A percentile compares a stretch with the other conserved stretches of the same genome.
Evolutionary conservation across 805 yeast species (phyloP).

Genomic region (Kregervanrija pseudodelftensis): DNA sequence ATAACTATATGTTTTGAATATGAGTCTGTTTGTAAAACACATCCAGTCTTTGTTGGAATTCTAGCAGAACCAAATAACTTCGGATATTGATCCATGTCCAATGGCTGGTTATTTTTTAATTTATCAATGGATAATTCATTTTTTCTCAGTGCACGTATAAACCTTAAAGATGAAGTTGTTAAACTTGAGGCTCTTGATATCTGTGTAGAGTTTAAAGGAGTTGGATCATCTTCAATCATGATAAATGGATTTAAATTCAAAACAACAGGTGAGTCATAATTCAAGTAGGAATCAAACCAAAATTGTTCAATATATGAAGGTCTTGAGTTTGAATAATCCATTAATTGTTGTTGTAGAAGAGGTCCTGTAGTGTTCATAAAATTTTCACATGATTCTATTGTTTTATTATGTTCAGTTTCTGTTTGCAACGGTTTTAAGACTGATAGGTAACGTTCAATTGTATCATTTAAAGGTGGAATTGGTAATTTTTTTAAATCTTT

Average conservation of each 20-base stretch:
- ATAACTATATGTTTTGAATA: conserved; percentile 77
- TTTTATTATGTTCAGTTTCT: conserved; percentile 55
- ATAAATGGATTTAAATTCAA: conserved; percentile 86
- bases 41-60: conserved; percentile 75
- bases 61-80: conserved; percentile 83
- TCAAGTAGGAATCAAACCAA: conserved; percentile 87
- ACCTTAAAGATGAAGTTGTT: conserved; percentile 69
- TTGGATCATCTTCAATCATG: conserved; percentile 86
- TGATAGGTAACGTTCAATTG: conserved; percentile 58
- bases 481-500: conserved; percentile 60
- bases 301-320: conserved; percentile 87
- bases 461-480: conserved; percentile 65
- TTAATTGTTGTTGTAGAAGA: conserved; percentile 54
- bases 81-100: conserved; percentile 89
- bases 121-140: conserved; percentile 68
- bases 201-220: conserved; percentile 56
- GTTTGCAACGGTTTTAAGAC: conserved; percentile 79
- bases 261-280: conserved; percentile 87
- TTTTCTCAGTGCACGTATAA: conserved; percentile 70
- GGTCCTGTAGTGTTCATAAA: conserved; percentile 52
- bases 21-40: conserved; percentile 76
- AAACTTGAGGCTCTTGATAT: conserved; percentile 76
- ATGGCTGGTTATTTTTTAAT: conserved; percentile 50
- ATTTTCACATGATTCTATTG: conserved; percentile 48
- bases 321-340: conserved; percentile 53